These are phyloP conservation scores for Phytophthora cryptogea DNA, from an alignment of 352 stramenopile species.

Conservation along the genomic window DNA sequence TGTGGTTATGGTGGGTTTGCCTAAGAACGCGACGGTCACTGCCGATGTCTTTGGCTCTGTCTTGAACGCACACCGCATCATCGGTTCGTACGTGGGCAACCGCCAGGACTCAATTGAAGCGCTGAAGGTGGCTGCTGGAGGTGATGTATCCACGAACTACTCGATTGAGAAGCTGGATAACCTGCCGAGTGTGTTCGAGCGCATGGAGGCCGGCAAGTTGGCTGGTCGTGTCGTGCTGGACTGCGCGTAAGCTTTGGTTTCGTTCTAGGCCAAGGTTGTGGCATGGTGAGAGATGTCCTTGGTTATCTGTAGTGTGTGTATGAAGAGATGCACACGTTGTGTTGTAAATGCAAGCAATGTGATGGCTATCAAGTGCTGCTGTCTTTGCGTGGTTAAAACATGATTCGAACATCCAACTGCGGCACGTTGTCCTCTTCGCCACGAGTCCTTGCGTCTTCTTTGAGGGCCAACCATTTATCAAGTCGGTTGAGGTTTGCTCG, in stretches of 20 bases:
- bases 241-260: neutral
- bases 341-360: neutral
- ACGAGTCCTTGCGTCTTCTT: conserved; percentile 7
- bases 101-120: conserved; percentile 60
- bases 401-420: conserved; percentile 16
- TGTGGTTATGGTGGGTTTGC: conserved; percentile 66
- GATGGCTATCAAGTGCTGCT: neutral
- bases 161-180: conserved; percentile 42
- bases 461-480: conserved; percentile 12
- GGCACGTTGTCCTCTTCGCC: conserved; percentile 15
- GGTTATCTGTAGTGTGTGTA: conserved; percentile 2
- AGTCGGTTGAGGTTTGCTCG: conserved; percentile 18
- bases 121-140: conserved; percentile 47
- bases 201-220: conserved; percentile 47
- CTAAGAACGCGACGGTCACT: conserved; percentile 44
- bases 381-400: conserved; percentile 15
- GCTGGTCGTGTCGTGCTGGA: conserved; percentile 37
- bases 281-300: neutral
- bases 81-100: conserved; percentile 56
- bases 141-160: conserved; percentile 49
- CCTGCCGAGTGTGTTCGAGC: conserved; percentile 46
- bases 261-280: neutral
- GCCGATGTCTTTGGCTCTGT: conserved; percentile 47
- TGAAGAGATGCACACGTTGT: neutral
- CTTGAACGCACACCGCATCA: conserved; percentile 47